Evolutionary conservation across 1,139 yeast genomes (phyloP).

Genomic region (Nakaseomyces kungkrabaensis): DNA sequence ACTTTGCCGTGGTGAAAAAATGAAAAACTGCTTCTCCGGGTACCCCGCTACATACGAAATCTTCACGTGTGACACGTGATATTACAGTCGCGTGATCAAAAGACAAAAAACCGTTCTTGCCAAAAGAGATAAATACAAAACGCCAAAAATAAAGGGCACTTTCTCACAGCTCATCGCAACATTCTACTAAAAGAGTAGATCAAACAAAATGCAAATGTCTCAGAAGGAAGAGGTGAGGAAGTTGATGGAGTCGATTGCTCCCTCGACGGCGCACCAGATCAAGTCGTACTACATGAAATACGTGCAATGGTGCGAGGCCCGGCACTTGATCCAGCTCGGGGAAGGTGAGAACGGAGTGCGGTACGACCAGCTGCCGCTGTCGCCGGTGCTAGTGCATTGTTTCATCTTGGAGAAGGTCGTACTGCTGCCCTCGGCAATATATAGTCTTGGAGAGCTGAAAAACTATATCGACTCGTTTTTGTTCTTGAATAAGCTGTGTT

Average conservation of each 20-base stretch:
- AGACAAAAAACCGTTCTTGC: too few relatives aligned
- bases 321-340: neutral
- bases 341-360: slow-evolving; percentile 6
- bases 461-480: neutral
- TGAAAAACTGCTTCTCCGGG: too few relatives aligned
- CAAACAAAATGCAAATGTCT: too few relatives aligned
- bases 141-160: too few relatives aligned
- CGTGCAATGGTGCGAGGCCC: slow-evolving; percentile 19
- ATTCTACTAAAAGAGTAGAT: too few relatives aligned
- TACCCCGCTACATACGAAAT: too few relatives aligned
- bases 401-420: slow-evolving; percentile 18
- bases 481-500: neutral
- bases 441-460: neutral
- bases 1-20: too few relatives aligned
- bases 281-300: slow-evolving; percentile 21
- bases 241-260: slow-evolving; percentile 18
- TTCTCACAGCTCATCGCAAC: too few relatives aligned
- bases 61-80: too few relatives aligned
- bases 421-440: neutral
- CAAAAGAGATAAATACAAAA: too few relatives aligned
- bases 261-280: slow-evolving; percentile 22
- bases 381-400: slow-evolving; percentile 19
- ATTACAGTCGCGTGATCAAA: too few relatives aligned
- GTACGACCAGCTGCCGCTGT: slow-evolving; percentile 16
- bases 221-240: neutral